A percentile compares a stretch with the other conserved stretches of the same genome.
Evolutionary conservation across 805 yeast genomes (phyloP).

Genomic region (Schwanniomyces vanrijiae): DNA sequence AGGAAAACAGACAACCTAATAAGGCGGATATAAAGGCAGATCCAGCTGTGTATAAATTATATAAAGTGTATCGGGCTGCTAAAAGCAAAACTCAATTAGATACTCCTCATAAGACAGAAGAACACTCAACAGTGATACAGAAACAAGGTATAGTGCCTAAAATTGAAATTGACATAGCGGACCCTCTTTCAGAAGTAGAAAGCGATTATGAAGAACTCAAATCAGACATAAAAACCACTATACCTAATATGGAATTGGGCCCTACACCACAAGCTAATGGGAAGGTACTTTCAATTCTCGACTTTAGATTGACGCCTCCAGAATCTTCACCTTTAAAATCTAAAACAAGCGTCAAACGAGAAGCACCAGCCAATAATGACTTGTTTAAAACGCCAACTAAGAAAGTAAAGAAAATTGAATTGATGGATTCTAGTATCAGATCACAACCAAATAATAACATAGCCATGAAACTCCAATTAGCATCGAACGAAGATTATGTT

Average conservation of each 20-base stretch:
- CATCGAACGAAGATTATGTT: not conserved
- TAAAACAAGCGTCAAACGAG: slow-evolving; percentile 5
- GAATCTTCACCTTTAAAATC: slow-evolving; percentile 40
- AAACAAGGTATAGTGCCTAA: not conserved
- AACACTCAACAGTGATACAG: not conserved
- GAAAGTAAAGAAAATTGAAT: slow-evolving; percentile 10
- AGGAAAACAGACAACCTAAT: slow-evolving; percentile 28
- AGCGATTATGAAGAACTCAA: not conserved
- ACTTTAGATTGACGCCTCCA: slow-evolving; percentile 47
- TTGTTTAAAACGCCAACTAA: slow-evolving; percentile 39
- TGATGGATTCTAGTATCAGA: slow-evolving; percentile 7
- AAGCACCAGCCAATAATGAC: not conserved
- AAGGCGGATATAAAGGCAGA: slow-evolving; percentile 35
- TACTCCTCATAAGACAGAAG: not conserved
- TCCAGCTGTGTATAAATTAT: slow-evolving; percentile 25
- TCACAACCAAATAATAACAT: not conserved
- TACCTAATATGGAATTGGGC: slow-evolving; percentile 50
- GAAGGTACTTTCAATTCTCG: slow-evolving; percentile 70
- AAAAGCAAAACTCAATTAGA: slow-evolving; percentile 6
- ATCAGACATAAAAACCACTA: not conserved
- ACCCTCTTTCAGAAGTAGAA: slow-evolving; percentile 1
- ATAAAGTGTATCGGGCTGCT: slow-evolving; percentile 27
- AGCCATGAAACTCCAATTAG: slow-evolving; percentile 3
- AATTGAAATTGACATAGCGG: slow-evolving; percentile 5
- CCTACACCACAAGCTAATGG: slow-evolving; percentile 90